Conservation (phyloP, 2,329 filamentous ascomycete species). For the Pseudopithomyces chartarum region DNA sequence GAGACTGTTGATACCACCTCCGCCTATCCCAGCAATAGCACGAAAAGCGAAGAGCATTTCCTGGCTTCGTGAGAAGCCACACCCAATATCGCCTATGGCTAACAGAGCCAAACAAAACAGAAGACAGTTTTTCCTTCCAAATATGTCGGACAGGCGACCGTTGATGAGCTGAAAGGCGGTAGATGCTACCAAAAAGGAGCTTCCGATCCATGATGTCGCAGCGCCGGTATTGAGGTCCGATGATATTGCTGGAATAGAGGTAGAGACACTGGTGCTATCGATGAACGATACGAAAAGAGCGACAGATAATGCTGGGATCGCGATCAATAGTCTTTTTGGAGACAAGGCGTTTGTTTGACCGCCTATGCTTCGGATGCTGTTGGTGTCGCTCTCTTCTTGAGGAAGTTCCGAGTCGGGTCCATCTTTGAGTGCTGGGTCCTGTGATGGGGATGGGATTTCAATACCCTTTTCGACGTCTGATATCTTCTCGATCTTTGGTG, state of each 20-base stretch:
- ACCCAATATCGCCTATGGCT: constrained; percentile 42
- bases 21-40: constrained; percentile 60
- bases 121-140: constrained; percentile 59
- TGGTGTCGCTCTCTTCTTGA: background rate
- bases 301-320: constrained; percentile 19
- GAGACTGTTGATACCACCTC: constrained; percentile 60
- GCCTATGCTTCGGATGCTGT: constrained; percentile 15
- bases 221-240: constrained; percentile 16
- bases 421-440: background rate
- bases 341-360: constrained; percentile 21
- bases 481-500: background rate
- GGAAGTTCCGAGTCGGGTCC: background rate
- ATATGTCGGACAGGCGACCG: constrained; percentile 64
- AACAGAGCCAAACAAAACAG: constrained; percentile 16
- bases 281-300: constrained; percentile 22
- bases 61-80: constrained; percentile 28
- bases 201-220: constrained; percentile 21
- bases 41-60: constrained; percentile 39
- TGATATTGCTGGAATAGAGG: constrained; percentile 17
- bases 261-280: constrained; percentile 20
- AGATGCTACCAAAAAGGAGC: constrained; percentile 20
- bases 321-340: constrained; percentile 13
- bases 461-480: background rate
- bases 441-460: too few species aligned
- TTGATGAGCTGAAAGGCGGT: constrained; percentile 65